Base-by-base conservation (phyloP, 768 basidiomycete genomes). In the Boletus eberwhitei region DNA sequence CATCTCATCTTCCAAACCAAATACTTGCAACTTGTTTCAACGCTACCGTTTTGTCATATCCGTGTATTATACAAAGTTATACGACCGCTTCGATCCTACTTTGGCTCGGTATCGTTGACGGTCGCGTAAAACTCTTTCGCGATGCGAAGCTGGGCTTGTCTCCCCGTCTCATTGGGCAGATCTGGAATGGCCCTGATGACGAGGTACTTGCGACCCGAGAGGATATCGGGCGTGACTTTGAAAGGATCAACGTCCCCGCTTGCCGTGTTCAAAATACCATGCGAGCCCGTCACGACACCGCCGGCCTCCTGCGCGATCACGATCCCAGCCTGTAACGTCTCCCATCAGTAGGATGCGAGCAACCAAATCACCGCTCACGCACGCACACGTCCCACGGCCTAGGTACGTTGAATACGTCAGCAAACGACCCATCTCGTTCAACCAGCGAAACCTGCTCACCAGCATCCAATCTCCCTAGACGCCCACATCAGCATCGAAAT, bases 251-350 rank as follows among this genome's bases (percentile, higher is more conserved):
- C 59, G 1, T 41, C 53, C 16, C 36, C 29, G 40, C 47, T 69
- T 0, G 79, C 73, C 12, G 72, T 59, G 3, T 73, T 67, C 57
- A 84, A 76, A 9, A 71, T 70, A 21, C 69, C 72, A 48, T 86
- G 78, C 46, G 85, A 85, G 34, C 91, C 93, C 17, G 88, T 86
- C 31, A 90, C 84, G 12, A 86, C 73, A 14, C 87, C 83, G 6
- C 96, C 96, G 0, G 95, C 90, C 68, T 96, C 96, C 57, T 90
- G 81, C 0, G 90, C 88, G 56, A 98, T 95, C 61, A 96, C 86
- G 13, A 90, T 85, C 0, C 94, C 96, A 3, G 96, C 93, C 76
- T 84, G 62, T 11, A n/a, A 35, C 13, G n/a, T 21, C 16, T 2
- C 44, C 14, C 9, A 17, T 51, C 43, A 59, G 52, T 3, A 48